phyloP scores from a whole-genome alignment of 129 eudicot genomes.

The Kitagawia praeruptora region DNA sequence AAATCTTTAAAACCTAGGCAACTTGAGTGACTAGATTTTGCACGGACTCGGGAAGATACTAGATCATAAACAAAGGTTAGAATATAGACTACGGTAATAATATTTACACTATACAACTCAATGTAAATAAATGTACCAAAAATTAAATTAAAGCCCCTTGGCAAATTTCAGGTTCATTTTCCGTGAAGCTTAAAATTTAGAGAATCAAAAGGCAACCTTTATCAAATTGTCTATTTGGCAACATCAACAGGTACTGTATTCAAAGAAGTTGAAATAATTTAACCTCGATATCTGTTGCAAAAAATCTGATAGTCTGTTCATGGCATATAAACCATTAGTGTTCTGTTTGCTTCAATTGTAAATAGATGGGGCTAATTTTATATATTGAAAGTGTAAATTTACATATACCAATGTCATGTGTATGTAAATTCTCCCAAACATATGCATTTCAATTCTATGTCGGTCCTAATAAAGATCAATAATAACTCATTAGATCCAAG shows the following conservation, averaged over 20 bases:
- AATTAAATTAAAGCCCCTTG: neutral
- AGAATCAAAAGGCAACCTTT: neutral
- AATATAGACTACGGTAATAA: neutral
- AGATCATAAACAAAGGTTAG: neutral
- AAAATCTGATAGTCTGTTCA: neutral
- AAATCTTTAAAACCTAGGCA: neutral
- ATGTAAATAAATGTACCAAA: neutral
- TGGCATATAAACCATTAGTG: neutral
- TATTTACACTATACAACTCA: neutral
- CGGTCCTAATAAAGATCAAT: neutral
- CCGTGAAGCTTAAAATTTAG: neutral
- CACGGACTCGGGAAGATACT: neutral
- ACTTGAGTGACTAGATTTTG: neutral
- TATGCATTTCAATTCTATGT: neutral
- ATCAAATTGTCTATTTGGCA: neutral
- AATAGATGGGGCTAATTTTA: neutral
- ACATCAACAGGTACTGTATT: neutral
- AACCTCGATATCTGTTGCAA: neutral
- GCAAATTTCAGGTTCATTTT: neutral
- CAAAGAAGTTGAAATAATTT: neutral
- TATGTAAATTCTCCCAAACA: neutral
- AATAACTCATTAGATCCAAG: neutral
- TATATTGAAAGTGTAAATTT: neutral
- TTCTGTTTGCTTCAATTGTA: neutral
- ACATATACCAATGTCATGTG: neutral